Evolutionary conservation across 257 asterid genomes (phyloP), one percentile per base, ranked within the genome.

Genomic region (Cruciata laevipes): DNA sequence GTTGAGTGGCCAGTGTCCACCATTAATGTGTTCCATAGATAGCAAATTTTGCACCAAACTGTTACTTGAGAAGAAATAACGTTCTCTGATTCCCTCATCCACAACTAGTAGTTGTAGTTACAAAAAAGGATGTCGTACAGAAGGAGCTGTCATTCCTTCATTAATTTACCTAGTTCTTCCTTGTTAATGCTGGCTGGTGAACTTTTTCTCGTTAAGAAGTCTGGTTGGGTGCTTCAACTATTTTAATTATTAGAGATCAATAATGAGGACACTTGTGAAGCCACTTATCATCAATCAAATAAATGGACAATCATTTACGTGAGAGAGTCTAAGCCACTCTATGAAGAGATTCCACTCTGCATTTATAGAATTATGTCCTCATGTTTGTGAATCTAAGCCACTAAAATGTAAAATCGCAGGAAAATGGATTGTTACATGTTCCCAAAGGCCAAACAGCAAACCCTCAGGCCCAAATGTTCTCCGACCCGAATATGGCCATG

Each of bases 401-500:
- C 60, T 38, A 73, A 30, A 61, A 63, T 55, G 55, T 76, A 66
- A 31, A 67, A 65, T 69, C 77, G 73, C 91, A 91, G 98, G 98
- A 91, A 82, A 89, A 86, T 70, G 98, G 98, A 6, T 78, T 91
- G 68, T 76, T 91, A 33, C 71, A 78, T 14, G 98, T 91, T 58
- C 98, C 98, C 66, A 88, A 91, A 84, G 98, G 93, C 62, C 96
- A 88, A 83, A 89, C 82, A 66, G 87, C 73, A 81, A 89, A 91
- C 73, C 86, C 98, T 51, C 98, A 91, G 83, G 96, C 98, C 13
- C 98, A 91, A 84, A 91, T 91, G 96, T 91, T 91, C 73, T 91
- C 98, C 60, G 98, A 91, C 78, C 98, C 98, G 33, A 91, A 91
- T 80, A 91, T 91, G 98, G 98, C 98, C 47, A 91, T 91, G 96